phyloP scores from a whole-genome alignment of 2,329 filamentous ascomycete genomes.

The Penicillium sp. region DNA sequence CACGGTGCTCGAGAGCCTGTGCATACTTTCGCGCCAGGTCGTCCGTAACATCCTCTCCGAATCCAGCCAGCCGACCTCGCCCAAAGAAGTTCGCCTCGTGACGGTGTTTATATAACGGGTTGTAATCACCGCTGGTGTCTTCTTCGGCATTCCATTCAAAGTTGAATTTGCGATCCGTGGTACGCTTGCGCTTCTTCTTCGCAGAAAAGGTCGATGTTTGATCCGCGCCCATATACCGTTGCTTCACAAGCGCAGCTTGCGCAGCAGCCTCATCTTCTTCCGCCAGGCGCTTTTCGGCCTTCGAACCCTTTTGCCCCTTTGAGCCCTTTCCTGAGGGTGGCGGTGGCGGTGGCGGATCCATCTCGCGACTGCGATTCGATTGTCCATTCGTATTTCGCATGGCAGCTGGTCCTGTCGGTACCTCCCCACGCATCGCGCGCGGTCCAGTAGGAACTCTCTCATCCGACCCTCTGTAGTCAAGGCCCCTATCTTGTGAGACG shows the following conservation, averaged over 20 bases:
- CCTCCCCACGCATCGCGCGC: slow-evolving; percentile 59
- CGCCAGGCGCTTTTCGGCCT: slow-evolving; percentile 44
- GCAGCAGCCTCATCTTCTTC: slow-evolving; percentile 60
- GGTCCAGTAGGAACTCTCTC: slow-evolving; percentile 63
- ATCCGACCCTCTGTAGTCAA: slow-evolving; percentile 5
- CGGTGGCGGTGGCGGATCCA: slow-evolving; percentile 50
- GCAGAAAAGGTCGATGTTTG: slow-evolving; percentile 88
- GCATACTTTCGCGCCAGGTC: slow-evolving; percentile 56
- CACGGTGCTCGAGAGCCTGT: slow-evolving; percentile 68
- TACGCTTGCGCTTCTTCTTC: slow-evolving; percentile 90
- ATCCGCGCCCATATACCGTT: slow-evolving; percentile 88
- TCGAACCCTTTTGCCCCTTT: slow-evolving; percentile 34
- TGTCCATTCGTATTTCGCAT: slow-evolving; percentile 37
- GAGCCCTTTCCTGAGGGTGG: no score
- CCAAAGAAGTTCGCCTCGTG: slow-evolving; percentile 68
- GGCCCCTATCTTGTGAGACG: slow-evolving; percentile 22
- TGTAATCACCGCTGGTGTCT: slow-evolving; percentile 81
- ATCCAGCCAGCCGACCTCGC: slow-evolving; percentile 64
- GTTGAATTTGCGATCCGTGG: slow-evolving; percentile 96
- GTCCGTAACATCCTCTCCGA: slow-evolving; percentile 58
- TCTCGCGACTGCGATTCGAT: slow-evolving; percentile 44
- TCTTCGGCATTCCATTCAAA: slow-evolving; percentile 97
- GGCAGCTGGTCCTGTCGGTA: slow-evolving; percentile 51
- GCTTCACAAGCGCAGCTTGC: slow-evolving; percentile 70
- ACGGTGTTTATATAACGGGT: slow-evolving; percentile 71